A percentile compares a stretch with the other conserved stretches of the same genome.
These are phyloP conservation scores for Neofusicoccum ribis DNA, from an alignment of 2,329 filamentous ascomycete genomes.

Conservation along the genomic window DNA sequence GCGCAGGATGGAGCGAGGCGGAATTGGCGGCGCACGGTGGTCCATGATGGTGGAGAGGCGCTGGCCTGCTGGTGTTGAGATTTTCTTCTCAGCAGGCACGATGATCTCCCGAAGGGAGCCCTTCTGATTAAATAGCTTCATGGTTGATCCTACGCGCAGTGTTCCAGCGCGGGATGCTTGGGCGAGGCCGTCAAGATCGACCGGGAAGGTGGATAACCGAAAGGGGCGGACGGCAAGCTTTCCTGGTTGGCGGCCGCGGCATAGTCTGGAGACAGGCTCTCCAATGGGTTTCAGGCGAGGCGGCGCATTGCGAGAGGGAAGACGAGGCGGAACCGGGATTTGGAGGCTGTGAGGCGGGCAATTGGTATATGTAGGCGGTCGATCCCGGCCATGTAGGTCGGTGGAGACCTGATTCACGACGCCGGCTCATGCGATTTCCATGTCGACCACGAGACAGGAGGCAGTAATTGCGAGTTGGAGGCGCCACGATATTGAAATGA, in stretches of 20 bases:
- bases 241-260: neutral
- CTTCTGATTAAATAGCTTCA: constrained; percentile 12
- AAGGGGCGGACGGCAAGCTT: neutral
- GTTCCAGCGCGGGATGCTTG: neutral
- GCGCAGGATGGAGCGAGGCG: constrained; percentile 1
- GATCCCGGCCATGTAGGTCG: neutral
- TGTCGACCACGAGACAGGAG: constrained; percentile 14
- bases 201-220: neutral
- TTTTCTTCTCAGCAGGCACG: constrained; percentile 35
- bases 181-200: neutral
- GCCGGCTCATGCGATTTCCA: neutral
- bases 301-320: constrained; percentile 8
- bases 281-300: constrained; percentile 12
- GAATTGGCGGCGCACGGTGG: constrained; percentile 18
- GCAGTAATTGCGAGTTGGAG: constrained; percentile 8
- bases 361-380: constrained; percentile 15
- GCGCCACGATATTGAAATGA: constrained; percentile 19
- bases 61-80: constrained; percentile 44
- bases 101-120: constrained; percentile 1
- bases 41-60: constrained; percentile 45
- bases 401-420: constrained; percentile 4
- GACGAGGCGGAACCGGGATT: neutral
- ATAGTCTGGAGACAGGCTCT: constrained; percentile 11
- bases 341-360: neutral
- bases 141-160: neutral